Evolutionary conservation across 2,329 filamentous ascomycete genomes (phyloP), one percentile per base, ranked within the genome.

Genomic region (Curvularia hawaiiensis): DNA sequence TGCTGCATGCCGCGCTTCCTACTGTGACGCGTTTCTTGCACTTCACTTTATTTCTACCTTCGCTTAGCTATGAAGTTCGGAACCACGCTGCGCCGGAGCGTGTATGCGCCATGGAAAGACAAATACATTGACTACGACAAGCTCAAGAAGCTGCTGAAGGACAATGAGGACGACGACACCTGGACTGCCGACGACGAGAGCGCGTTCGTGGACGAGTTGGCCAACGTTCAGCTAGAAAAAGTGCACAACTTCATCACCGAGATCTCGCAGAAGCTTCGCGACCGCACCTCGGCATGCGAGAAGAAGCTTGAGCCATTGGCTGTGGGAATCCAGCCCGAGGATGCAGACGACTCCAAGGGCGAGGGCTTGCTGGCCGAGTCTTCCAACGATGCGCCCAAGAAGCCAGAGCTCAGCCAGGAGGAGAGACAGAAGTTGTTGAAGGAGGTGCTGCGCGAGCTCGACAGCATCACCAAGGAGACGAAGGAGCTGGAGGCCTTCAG

Each of bases 101-200:
- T 91, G 69, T 95, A 98, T 77, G 79, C 85, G 67, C 92, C 92
- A 73, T 99, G 94, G 94, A 90, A 90, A 77, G 90, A 89, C 75
- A 85, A 96, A 72, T 98, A 99, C 82, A 91, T 99, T 74, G 93
- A 98, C 81, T 99, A 99, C 78, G 81, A 85, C 69, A 97, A 94
- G 84, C 88, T 99, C 65, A 98, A 98, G 84, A 84, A 84, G 71
- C 84, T 99, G 58, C 82, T 99, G 59, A 89, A 91, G 63, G 95
- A 98, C 76, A 71, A 69, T 55, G 78, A 77, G 58, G 83, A 80
- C 50, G 88, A 89, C 22, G 82, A 86, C 58, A 70, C 78, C 40
- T 99, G 95, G 95, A 97, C 93, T 26, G 92, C 96, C 70, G 88
- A 93, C 46, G 95, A 99, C 75, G 95, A 98, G 82, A 91, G 90